Evolutionary conservation across 306 rosid species (phyloP).

Genomic region (Carpinus viminea): DNA sequence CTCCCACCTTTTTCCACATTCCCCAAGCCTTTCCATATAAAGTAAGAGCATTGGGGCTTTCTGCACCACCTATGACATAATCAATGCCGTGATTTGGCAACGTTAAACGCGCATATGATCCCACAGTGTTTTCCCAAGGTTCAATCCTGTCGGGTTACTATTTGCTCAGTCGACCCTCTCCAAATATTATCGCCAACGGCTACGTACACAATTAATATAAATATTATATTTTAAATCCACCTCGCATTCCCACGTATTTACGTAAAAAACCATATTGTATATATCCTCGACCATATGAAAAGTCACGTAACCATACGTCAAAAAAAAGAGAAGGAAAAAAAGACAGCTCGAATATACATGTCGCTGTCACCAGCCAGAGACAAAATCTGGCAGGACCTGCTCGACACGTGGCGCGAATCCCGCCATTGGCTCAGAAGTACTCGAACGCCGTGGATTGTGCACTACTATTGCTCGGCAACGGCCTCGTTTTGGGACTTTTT

Average conservation of each 20-base stretch:
- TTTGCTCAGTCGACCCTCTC: background rate
- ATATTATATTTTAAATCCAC: background rate
- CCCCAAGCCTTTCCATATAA: slow-evolving; percentile 14
- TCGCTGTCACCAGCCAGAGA: slow-evolving; percentile 47
- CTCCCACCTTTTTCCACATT: background rate
- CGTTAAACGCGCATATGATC: background rate
- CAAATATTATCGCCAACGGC: background rate
- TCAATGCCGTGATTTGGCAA: slow-evolving; percentile 3
- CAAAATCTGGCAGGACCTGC: slow-evolving; percentile 47
- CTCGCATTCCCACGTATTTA: background rate
- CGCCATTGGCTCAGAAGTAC: slow-evolving; percentile 44
- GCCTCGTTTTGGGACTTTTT: slow-evolving; percentile 47
- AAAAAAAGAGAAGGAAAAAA: background rate
- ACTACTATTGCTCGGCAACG: slow-evolving; percentile 22
- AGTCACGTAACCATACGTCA: slow-evolving; percentile 26
- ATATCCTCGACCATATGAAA: slow-evolving; percentile 4
- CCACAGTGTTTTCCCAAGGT: background rate
- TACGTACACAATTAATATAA: no score
- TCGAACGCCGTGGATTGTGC: slow-evolving; percentile 48
- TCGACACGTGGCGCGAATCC: slow-evolving; percentile 47
- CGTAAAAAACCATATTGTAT: background rate
- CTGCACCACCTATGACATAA: background rate
- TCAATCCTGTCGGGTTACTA: slow-evolving; percentile 7
- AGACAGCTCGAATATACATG: slow-evolving; percentile 56
- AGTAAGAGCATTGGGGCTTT: slow-evolving; percentile 25